Evolutionary conservation across 495 filamentous ascomycete species (phyloP), one percentile per base, ranked within the genome.

Genomic region (Aspergillus campestris): DNA sequence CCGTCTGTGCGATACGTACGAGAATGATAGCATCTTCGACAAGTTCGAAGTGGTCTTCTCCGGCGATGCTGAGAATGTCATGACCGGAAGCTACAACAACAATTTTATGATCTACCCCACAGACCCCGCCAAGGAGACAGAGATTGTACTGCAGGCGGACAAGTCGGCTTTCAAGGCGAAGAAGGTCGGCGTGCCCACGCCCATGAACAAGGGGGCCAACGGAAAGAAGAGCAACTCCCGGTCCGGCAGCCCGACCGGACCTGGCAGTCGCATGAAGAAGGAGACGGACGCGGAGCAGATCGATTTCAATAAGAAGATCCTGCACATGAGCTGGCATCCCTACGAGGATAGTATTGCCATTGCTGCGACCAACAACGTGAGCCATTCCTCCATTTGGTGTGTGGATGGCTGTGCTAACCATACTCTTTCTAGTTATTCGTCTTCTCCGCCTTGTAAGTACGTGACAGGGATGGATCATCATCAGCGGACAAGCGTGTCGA

Each of bases 91-190:
- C 62, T 98, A 98, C 74, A 98, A 98, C 79, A 98, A 98, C 70
- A 98, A 98, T 70, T 98, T 98, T 75, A 98, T 98, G 92, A 98
- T 98, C 56, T 98, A 98, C 67, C 92, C 92, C 1, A 92, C 90
- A 30, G 90, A 96, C 54, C 87, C 89, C 6, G 84, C 88, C 50
- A 90, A 91, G 68, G 94, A 98, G 58, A 90, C 91, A 6, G 92
- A 98, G 67, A 89, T 98, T 36, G 92, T 98, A 37, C 68, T 98
- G 46, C 92, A 98, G 67, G 92, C 92, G 14, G 92, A 98, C 66
- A 98, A 98, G 69, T 94, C 88, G 31, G 92, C 92, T 11, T 98
- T 98, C 77, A 98, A 98, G 71, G 94, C 94, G 13, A 98, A 98
- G 82, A 98, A 97, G 72, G 90, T 98, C 47, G 92, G 92, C 42